A percentile compares a stretch with the other conserved stretches of the same genome.
Conservation (phyloP, 1,139 yeast species). For the Pichia sp. region DNA sequence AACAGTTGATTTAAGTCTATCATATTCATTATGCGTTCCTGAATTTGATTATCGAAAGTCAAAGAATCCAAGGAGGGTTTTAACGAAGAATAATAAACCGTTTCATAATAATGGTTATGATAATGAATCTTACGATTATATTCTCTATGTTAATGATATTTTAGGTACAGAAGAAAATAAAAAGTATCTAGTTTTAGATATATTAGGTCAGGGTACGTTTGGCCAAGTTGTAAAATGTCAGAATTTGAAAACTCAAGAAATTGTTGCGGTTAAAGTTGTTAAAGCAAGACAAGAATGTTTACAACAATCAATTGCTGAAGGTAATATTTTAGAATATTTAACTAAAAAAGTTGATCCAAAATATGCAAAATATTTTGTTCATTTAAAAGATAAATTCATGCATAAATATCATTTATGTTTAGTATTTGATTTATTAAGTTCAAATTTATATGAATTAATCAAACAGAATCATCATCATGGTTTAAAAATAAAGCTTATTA, state of each 20-base stretch:
- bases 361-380: slow-evolving; percentile 68
- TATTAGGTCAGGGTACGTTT: slow-evolving; percentile 94
- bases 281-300: slow-evolving; percentile 88
- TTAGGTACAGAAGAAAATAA: slow-evolving; percentile 84
- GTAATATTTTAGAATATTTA: slow-evolving; percentile 73
- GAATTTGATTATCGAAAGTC: slow-evolving; percentile 77
- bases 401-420: slow-evolving; percentile 90
- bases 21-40: slow-evolving; percentile 84
- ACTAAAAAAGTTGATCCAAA: slow-evolving; percentile 64
- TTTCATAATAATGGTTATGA: slow-evolving; percentile 78
- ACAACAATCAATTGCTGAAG: slow-evolving; percentile 90
- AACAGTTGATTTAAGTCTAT: slow-evolving; percentile 69
- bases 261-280: slow-evolving; percentile 91
- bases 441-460: slow-evolving; percentile 82
- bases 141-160: slow-evolving; percentile 88
- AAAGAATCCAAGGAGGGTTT: slow-evolving; percentile 83
- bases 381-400: slow-evolving; percentile 81
- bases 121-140: slow-evolving; percentile 85
- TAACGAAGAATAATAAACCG: slow-evolving; percentile 90
- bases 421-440: slow-evolving; percentile 83
- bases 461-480: slow-evolving; percentile 96
- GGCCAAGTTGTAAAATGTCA: slow-evolving; percentile 99
- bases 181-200: slow-evolving; percentile 81
- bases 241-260: slow-evolving; percentile 77
- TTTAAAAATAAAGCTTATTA: slow-evolving; percentile 70